Conservation (phyloP, 176 grass and related monocot genomes). For the Poa pratensis region DNA sequence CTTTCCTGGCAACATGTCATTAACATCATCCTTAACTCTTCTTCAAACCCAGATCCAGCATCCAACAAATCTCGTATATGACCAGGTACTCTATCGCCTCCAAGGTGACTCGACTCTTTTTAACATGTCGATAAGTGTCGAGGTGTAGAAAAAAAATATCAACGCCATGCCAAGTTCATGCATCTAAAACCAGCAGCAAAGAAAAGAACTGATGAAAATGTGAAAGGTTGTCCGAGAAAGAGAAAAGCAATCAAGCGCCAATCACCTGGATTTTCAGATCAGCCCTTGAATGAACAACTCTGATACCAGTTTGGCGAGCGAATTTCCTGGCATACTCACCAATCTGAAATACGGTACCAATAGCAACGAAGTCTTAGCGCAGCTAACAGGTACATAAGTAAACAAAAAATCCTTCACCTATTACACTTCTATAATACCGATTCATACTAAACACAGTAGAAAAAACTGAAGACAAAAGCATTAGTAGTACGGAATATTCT, state of each 20-base stretch:
- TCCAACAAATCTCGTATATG: not conserved
- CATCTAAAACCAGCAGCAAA: not conserved
- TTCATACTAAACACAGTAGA: not conserved
- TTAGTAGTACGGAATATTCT: not conserved
- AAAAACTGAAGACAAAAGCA: not conserved
- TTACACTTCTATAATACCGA: not conserved
- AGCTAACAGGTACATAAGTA: not conserved
- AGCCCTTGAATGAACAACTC: not conserved
- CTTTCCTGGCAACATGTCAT: slow-evolving; percentile 60
- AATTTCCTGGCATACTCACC: not conserved
- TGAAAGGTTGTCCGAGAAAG: not conserved
- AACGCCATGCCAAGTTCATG: not conserved
- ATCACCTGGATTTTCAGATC: not conserved
- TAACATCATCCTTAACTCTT: slow-evolving; percentile 43
- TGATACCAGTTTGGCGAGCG: not conserved
- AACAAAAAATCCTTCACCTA: too few species aligned
- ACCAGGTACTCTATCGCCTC: not conserved
- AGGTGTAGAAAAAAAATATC: not conserved
- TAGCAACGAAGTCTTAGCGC: not conserved
- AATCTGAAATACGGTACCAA: not conserved
- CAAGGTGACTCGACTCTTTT: not conserved
- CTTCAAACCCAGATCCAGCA: not conserved
- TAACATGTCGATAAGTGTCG: not conserved
- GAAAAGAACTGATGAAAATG: not conserved
- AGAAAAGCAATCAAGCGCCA: not conserved